Base-by-base conservation (phyloP, 148 eudicot species). In the Spergularia bocconei region DNA sequence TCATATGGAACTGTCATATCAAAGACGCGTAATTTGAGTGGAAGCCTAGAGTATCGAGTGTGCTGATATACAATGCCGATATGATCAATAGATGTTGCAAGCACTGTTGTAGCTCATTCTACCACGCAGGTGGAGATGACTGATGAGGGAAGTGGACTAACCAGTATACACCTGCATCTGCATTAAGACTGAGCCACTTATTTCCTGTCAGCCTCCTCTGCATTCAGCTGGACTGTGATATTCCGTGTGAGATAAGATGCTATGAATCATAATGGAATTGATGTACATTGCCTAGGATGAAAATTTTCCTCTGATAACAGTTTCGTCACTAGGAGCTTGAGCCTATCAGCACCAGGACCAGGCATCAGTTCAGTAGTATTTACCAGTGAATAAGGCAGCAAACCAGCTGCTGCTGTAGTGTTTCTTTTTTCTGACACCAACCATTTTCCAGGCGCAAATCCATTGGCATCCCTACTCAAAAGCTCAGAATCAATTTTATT, bases 391-490 rank as follows among this genome's bases (percentile, higher is more conserved):
- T 64, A 64, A 52, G 65, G 13, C 20, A n/a, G 41, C 21, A 77
- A 74, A 23, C 48, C 33, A 36, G 78, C 79, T n/a, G 23, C 20
- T 44, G 21, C 60, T 21, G 60, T 69, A 64, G 73, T 81, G 50
- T 60, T 75, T 53, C 38, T 33, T 11, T 52, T 71, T 33, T 79
- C 71, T 23, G 63, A 73, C 25, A 72, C 73, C 57, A 84, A 71
- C 92, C 95, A 90, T 69, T 87, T 80, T 36, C 95, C 91, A 0
- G 92, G 85, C 51, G 85, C 90, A 67, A 85, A 88, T 8, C 89
- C 90, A 70, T 75, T 78, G 68, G 69, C 72, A 39, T 77, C 73
- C 12, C 90, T 77, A 17, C 80, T 82, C 62, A 88, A 44, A 76
- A 90, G 80, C 68, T 88, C 88, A 4, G 88, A 82, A 63, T 90